Percentiles rank a stretch among this genome's conserved stretches.
Conservation (phyloP, 768 basidiomycete species). For the Tricholoma sp. region DNA sequence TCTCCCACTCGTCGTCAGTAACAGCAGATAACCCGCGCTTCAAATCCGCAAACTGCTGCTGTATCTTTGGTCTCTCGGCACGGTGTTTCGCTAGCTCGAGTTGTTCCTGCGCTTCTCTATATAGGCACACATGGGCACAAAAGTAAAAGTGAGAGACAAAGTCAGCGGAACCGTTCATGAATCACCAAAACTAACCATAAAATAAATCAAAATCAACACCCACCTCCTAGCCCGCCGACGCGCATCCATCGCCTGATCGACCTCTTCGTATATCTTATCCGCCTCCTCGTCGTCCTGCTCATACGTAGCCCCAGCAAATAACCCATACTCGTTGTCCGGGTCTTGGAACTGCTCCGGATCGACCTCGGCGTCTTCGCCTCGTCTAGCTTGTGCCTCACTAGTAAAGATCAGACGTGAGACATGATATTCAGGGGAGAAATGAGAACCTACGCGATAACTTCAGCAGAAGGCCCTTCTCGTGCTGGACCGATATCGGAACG, state of each 20-base stretch:
- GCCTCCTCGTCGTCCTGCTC: conserved; percentile 98
- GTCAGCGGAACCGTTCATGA: conserved; percentile 23
- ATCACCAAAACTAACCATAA: conserved; percentile 35
- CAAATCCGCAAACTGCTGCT: conserved; percentile 92
- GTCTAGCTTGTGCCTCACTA: conserved; percentile 82
- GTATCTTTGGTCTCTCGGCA: conserved; percentile 88
- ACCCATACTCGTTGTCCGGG: conserved; percentile 94
- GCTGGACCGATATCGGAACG: conserved; percentile 99
- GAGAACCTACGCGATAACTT: conserved; percentile 74
- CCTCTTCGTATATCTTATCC: conserved; percentile 89
- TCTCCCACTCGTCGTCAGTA: conserved; percentile 92
- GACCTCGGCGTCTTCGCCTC: conserved; percentile 84
- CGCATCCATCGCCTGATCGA: conserved; percentile 87
- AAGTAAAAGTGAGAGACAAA: conserved; percentile 4
- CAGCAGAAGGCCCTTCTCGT: conserved; percentile 89
- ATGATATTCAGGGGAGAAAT: background rate
- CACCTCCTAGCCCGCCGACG: conserved; percentile 76
- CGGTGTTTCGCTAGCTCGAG: conserved; percentile 54
- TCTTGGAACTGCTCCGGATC: conserved; percentile 94
- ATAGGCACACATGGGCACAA: too few relatives aligned
- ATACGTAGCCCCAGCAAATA: conserved; percentile 94
- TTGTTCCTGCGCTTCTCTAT: conserved; percentile 27
- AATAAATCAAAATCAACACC: conserved; percentile 25
- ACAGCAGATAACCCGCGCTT: conserved; percentile 86
- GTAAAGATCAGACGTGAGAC: background rate